Percentiles rank a stretch among this genome's conserved stretches.
phyloP scores from a whole-genome alignment of 495 filamentous ascomycete genomes.

The Coniosporium apollinis region DNA sequence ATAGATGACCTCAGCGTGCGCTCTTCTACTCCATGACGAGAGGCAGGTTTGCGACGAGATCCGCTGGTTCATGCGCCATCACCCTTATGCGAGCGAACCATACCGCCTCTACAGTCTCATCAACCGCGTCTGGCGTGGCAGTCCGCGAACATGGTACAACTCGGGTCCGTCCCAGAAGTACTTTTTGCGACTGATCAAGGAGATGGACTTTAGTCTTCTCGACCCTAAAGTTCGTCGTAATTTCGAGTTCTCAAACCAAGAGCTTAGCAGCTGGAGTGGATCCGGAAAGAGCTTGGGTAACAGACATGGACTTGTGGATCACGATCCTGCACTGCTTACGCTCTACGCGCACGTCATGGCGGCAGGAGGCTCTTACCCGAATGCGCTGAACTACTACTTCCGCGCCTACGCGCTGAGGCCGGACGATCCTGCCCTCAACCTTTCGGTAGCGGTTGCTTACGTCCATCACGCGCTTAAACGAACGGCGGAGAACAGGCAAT shows the following conservation, averaged over 20 bases:
- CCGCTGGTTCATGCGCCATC: conserved; percentile 75
- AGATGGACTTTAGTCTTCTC: conserved; percentile 49
- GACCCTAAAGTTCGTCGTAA: conserved; percentile 14
- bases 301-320: conserved; percentile 18
- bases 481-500: conserved; percentile 77
- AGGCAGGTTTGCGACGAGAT: conserved; percentile 47
- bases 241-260: conserved; percentile 14
- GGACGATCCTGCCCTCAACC: conserved; percentile 55
- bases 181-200: conserved; percentile 77
- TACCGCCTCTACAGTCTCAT: conserved; percentile 66
- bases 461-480: conserved; percentile 75
- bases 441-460: conserved; percentile 57
- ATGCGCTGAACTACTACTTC: conserved; percentile 80
- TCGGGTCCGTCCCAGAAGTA: conserved; percentile 62
- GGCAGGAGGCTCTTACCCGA: conserved; percentile 56
- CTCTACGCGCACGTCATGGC: conserved; percentile 81
- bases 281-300: conserved; percentile 3
- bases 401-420: conserved; percentile 70
- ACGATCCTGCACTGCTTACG: conserved; percentile 63
- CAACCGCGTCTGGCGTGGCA: conserved; percentile 41
- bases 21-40: conserved; percentile 62
- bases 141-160: conserved; percentile 34
- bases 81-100: conserved; percentile 67
- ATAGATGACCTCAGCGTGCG: too few species aligned
- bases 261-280: conserved; percentile 2